phyloP scores from a whole-genome alignment of 208 protist species.

The Wallacemonas sp. region DNA sequence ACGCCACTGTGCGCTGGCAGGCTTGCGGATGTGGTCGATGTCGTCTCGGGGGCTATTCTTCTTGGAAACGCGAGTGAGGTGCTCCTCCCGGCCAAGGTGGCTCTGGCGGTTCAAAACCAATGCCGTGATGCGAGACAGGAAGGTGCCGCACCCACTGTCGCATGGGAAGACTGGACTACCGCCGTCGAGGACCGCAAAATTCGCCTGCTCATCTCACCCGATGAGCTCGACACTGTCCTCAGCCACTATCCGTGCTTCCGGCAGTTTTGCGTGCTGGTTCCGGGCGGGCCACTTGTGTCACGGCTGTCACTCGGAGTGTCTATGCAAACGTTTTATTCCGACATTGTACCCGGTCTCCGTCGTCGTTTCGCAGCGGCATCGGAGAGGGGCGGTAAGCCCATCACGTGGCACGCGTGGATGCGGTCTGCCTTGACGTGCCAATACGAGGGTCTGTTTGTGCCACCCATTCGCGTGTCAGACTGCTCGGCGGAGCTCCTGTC shows the following conservation, averaged over 20 bases:
- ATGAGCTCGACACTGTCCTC: conserved; percentile 21
- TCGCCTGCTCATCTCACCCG: conserved; percentile 23
- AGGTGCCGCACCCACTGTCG: no score
- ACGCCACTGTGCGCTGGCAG: background rate
- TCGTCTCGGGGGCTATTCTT: conserved; percentile 41
- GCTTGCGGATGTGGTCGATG: conserved; percentile 44
- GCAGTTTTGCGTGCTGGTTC: conserved; percentile 68
- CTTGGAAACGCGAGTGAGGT: conserved; percentile 52
- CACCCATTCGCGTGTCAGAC: conserved; percentile 68
- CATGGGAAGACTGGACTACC: conserved; percentile 1
- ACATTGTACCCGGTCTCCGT: conserved; percentile 25
- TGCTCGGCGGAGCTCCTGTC: conserved; percentile 50
- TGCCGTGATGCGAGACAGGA: no score
- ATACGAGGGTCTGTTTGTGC: conserved; percentile 76
- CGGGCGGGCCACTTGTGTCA: conserved; percentile 61
- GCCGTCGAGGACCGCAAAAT: background rate
- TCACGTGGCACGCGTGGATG: conserved; percentile 76
- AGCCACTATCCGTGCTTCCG: conserved; percentile 22
- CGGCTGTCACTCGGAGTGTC: conserved; percentile 51
- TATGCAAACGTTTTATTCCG: conserved; percentile 46
- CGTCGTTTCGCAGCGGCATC: conserved; percentile 10
- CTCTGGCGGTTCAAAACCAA: conserved; percentile 14
- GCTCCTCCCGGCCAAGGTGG: conserved; percentile 57
- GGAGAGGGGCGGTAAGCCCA: background rate
- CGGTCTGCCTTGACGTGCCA: conserved; percentile 74